Conservation (phyloP, 2,329 filamentous ascomycete species). For the Fusarium sp. region DNA sequence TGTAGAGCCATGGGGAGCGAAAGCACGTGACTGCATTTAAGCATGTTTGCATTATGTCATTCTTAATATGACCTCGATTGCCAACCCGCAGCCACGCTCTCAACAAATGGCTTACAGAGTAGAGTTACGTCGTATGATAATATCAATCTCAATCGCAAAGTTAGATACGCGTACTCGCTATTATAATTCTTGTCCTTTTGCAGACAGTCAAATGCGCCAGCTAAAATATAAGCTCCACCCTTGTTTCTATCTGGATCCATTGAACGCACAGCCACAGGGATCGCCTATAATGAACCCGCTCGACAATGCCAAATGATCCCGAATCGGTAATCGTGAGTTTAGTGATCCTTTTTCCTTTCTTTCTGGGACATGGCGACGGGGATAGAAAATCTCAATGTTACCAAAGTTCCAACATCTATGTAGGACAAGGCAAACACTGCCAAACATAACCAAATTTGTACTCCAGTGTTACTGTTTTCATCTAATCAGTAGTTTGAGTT, state of each 20-base stretch:
- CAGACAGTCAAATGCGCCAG: neutral
- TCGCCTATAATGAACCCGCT: neutral
- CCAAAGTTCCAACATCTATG: neutral
- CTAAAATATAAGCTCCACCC: neutral
- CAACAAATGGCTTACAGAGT: neutral
- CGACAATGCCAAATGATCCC: neutral
- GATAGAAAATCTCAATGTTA: too few relatives aligned
- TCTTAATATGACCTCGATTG: neutral
- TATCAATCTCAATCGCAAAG: neutral
- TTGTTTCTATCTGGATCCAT: neutral
- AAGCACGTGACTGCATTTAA: conserved; percentile 34
- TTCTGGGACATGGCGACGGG: too few relatives aligned
- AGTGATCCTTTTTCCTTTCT: neutral
- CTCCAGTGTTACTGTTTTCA: neutral
- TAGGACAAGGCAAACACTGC: neutral
- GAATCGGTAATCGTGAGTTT: conserved; percentile 5
- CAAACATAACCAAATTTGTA: neutral
- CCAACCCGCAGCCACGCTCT: neutral
- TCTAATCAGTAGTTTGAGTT: neutral
- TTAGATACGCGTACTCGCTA: neutral
- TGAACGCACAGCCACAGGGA: conserved; percentile 26
- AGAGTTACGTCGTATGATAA: neutral
- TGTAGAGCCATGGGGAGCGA: conserved; percentile 13
- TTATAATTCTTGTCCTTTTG: neutral
- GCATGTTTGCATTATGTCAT: neutral